Evolutionary conservation across 352 stramenopile species (phyloP).

Genomic region (Pythium utonaiense): DNA sequence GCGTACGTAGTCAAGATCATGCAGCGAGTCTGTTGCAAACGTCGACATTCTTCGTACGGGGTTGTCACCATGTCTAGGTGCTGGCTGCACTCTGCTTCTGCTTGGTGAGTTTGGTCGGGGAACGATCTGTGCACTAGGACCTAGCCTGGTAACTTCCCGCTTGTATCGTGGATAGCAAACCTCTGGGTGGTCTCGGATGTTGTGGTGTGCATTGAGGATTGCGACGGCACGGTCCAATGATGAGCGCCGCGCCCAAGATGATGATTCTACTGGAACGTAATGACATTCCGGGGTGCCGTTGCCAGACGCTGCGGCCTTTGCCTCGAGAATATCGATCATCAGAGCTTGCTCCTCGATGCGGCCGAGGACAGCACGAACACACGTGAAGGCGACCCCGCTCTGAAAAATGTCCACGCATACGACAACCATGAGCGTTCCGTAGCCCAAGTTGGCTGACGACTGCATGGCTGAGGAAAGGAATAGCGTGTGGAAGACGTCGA

Average conservation of each 20-base stretch:
- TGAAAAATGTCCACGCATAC: slow-evolving; percentile 14
- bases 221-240: neutral
- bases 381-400: neutral
- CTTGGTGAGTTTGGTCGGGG: no score
- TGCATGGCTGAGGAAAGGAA: slow-evolving; percentile 21
- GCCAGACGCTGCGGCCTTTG: neutral
- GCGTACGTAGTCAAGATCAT: neutral
- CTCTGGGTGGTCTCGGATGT: neutral
- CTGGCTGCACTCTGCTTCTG: no score
- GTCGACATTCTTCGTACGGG: neutral
- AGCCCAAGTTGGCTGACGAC: neutral
- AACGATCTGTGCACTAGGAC: no score
- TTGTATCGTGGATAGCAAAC: neutral
- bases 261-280: neutral
- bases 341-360: neutral
- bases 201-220: neutral
- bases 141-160: no score
- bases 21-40: neutral
- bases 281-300: no score
- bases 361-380: neutral
- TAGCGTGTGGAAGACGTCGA: slow-evolving; percentile 18
- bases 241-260: neutral
- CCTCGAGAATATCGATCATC: neutral
- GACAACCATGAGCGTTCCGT: neutral
- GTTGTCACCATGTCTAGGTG: no score